Evolutionary conservation across 805 yeast species (phyloP).

Genomic region (Hanseniaspora occidentalis): DNA sequence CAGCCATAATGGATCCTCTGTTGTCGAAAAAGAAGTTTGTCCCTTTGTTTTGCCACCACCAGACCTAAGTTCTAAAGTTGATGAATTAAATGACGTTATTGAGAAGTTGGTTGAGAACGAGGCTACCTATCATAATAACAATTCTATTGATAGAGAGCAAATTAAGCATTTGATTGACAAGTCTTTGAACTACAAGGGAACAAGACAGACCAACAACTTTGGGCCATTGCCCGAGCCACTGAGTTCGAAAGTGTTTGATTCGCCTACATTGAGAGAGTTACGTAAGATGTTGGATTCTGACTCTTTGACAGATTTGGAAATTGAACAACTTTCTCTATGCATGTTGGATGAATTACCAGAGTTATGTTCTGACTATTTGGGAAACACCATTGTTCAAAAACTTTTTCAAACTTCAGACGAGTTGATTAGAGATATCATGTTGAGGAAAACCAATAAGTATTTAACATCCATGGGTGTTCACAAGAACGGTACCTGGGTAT

Average conservation of each 20-base stretch:
- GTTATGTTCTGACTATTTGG: slow-evolving; percentile 82
- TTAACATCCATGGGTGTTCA: slow-evolving; percentile 89
- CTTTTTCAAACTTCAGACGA: slow-evolving; percentile 62
- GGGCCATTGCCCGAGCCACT: slow-evolving; percentile 72
- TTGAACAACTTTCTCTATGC: slow-evolving; percentile 71
- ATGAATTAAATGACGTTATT: slow-evolving; percentile 12
- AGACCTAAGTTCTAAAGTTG: slow-evolving; percentile 10
- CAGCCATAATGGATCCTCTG: slow-evolving; percentile 3
- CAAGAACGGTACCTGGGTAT: slow-evolving; percentile 99
- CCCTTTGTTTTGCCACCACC: slow-evolving; percentile 26
- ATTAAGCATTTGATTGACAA: slow-evolving; percentile 33
- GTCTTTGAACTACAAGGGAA: slow-evolving; percentile 33
- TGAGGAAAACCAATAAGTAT: slow-evolving; percentile 63
- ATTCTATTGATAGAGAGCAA: slow-evolving; percentile 13
- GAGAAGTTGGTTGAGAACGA: slow-evolving; percentile 14
- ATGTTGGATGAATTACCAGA: slow-evolving; percentile 87
- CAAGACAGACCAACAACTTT: slow-evolving; percentile 35
- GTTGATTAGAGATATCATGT: slow-evolving; percentile 65
- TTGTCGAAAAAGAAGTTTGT: slow-evolving; percentile 22
- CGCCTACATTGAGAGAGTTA: slow-evolving; percentile 77
- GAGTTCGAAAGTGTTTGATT: slow-evolving; percentile 60
- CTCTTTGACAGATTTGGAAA: slow-evolving; percentile 40
- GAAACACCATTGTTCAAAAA: slow-evolving; percentile 92
- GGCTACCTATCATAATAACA: neutral
- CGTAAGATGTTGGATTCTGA: slow-evolving; percentile 60